Evolutionary conservation across 2,329 filamentous ascomycete species (phyloP).

Genomic region (Tolypocladium ophioglossoides): DNA sequence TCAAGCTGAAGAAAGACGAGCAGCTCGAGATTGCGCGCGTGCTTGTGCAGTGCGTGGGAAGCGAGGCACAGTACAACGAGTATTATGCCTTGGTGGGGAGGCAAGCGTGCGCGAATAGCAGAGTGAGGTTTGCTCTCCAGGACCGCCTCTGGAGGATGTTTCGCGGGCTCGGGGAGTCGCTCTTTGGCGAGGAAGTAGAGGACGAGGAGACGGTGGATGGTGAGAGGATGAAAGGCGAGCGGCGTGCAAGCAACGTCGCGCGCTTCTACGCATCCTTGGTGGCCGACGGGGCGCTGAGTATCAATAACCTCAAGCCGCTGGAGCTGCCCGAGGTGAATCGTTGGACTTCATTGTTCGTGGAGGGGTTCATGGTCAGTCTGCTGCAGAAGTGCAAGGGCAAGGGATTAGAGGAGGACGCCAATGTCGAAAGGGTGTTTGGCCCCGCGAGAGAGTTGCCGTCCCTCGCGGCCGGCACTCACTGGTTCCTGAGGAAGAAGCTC

Average conservation of each 20-base stretch:
- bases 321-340: constrained; percentile 69
- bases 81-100: constrained; percentile 85
- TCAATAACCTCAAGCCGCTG: constrained; percentile 53
- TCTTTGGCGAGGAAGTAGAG: constrained; percentile 54
- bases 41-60: constrained; percentile 74
- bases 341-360: constrained; percentile 68
- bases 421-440: constrained; percentile 56
- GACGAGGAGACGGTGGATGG: constrained; percentile 42
- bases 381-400: constrained; percentile 51
- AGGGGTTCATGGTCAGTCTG: constrained; percentile 67
- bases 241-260: constrained; percentile 40
- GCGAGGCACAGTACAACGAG: constrained; percentile 77
- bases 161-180: constrained; percentile 70
- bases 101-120: constrained; percentile 64
- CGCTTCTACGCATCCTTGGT: constrained; percentile 44
- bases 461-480: constrained; percentile 64
- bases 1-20: constrained; percentile 77
- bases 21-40: constrained; percentile 81
- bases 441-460: constrained; percentile 53
- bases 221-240: constrained; percentile 34
- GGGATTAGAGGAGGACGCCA: constrained; percentile 39
- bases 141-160: constrained; percentile 82
- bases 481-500: constrained; percentile 69
- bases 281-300: constrained; percentile 30
- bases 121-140: constrained; percentile 75